Evolutionary conservation across 2,329 filamentous ascomycete genomes (phyloP), one percentile per base, ranked within the genome.

Genomic region (Rhytidhysteron rufulum): DNA sequence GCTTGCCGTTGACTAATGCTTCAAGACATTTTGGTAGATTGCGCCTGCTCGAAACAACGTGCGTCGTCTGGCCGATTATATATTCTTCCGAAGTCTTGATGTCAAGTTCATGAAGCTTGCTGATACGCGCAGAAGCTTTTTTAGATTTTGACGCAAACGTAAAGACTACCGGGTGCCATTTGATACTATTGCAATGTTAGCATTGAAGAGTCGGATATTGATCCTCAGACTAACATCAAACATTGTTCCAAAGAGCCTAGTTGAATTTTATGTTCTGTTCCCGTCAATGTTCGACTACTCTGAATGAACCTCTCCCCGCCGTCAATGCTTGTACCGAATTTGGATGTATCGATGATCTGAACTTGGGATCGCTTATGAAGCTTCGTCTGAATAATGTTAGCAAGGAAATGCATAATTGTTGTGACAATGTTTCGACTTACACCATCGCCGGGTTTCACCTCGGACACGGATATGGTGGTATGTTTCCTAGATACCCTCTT

Each of bases 401-500:
- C 8, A 10, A 29, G 16, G 6, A 4, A 19, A 30, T 8, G 4
- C 21, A 17, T 7, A 21, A 15, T n/a, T 5, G 7, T 22, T 13
- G 15, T 25, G 27, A 24, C n/a, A n/a, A 19, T 8, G 17, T 13
- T 4, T 41, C 31, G 2, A 59, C 77, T 45, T 72, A 86, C 82
- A 39, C 82, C 86, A 57, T 87, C 80, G 34, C 80, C 83, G 11
- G 81, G 69, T 30, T 72, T 68, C 27, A 91, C 83, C 0, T 68
- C 53, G 34, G 77, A 80, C 5, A 97, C 80, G 31, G 81, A 76
- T 37, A 98, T 82, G 22, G 83, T 83, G 49, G 96, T 70, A 66
- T 98, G 93, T 57, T 93, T 88, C 41, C 91, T 78, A 22, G 93
- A 98, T 35, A 98, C 86, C 1, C 84, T 85, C 56, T 86, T 87